Evolutionary conservation across 495 filamentous ascomycete species (phyloP).

Genomic region (Elasticomyces elasticus): DNA sequence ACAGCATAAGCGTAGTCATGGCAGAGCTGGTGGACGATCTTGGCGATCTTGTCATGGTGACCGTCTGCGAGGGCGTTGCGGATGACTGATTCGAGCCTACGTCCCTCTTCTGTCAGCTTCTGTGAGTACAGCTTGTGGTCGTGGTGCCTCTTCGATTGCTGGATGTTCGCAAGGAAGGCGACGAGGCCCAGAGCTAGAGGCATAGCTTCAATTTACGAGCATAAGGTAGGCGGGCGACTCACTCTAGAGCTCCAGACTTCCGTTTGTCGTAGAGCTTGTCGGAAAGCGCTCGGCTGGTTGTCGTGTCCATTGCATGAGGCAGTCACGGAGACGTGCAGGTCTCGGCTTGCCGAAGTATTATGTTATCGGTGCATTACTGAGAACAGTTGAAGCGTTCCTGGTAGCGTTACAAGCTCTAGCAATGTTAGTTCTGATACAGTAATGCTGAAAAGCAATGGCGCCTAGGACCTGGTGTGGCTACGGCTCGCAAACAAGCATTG

Average conservation of each 20-base stretch:
- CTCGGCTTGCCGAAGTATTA: not conserved
- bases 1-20: slow-evolving; percentile 97
- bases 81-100: slow-evolving; percentile 79
- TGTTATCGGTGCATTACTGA: not conserved
- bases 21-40: slow-evolving; percentile 89
- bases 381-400: too few relatives aligned
- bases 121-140: not conserved
- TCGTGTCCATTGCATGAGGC: slow-evolving; percentile 6
- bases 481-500: too few relatives aligned
- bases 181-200: slow-evolving; percentile 6
- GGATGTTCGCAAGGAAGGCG: slow-evolving; percentile 1
- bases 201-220: not conserved
- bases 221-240: slow-evolving; percentile 32
- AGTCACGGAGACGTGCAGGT: not conserved
- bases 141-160: slow-evolving; percentile 5
- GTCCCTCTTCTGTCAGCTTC: slow-evolving; percentile 10
- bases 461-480: too few relatives aligned
- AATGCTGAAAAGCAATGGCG: too few relatives aligned
- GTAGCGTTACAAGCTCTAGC: too few relatives aligned
- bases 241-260: slow-evolving; percentile 95
- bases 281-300: slow-evolving; percentile 45
- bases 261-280: slow-evolving; percentile 98
- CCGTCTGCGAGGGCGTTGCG: slow-evolving; percentile 68
- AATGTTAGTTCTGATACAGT: too few relatives aligned
- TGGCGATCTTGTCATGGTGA: slow-evolving; percentile 67